A percentile compares a stretch with the other conserved stretches of the same genome.
Conservation (phyloP, 176 grass and related monocot genomes). For the Eragrostis nindensis region DNA sequence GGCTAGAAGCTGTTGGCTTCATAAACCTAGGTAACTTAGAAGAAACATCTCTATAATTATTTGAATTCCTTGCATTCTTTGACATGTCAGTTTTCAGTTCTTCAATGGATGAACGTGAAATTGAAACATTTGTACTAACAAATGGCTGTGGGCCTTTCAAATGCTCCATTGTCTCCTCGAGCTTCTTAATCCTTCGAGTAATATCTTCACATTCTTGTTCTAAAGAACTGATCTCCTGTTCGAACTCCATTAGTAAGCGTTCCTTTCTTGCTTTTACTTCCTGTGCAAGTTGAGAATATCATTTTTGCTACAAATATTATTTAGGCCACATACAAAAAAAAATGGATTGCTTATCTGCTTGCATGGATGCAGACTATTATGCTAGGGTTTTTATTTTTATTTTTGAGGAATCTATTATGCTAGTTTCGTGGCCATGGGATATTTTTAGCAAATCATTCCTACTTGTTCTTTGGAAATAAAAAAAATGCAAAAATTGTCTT, state of each 20-base stretch:
- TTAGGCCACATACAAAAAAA: not conserved
- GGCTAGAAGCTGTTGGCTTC: conserved; percentile 83
- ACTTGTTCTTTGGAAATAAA: conserved; percentile 5
- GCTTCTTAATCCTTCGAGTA: conserved; percentile 60
- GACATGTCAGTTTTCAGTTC: conserved; percentile 47
- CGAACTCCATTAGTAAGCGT: conserved; percentile 53
- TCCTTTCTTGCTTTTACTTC: conserved; percentile 72
- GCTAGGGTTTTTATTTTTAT: too few relatives aligned
- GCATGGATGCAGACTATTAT: conserved; percentile 6
- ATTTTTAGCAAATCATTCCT: conserved; percentile 26
- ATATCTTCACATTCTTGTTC: conserved; percentile 82
- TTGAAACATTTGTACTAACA: conserved; percentile 36
- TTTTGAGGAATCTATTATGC: too few relatives aligned
- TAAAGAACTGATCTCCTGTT: conserved; percentile 60
- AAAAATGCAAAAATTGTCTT: not conserved
- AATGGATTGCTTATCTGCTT: conserved; percentile 15
- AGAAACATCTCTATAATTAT: conserved; percentile 46
- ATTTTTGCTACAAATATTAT: conserved; percentile 24
- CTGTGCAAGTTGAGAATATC: conserved; percentile 51
- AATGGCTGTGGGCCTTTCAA: conserved; percentile 46
- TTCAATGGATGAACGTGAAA: conserved; percentile 50
- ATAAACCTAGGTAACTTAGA: conserved; percentile 80
- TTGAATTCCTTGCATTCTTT: conserved; percentile 46
- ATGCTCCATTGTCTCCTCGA: conserved; percentile 59
- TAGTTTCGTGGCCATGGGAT: conserved; percentile 11